phyloP scores from a whole-genome alignment of 108 stramenopile genomes.

The Cyclotella atomus region DNA sequence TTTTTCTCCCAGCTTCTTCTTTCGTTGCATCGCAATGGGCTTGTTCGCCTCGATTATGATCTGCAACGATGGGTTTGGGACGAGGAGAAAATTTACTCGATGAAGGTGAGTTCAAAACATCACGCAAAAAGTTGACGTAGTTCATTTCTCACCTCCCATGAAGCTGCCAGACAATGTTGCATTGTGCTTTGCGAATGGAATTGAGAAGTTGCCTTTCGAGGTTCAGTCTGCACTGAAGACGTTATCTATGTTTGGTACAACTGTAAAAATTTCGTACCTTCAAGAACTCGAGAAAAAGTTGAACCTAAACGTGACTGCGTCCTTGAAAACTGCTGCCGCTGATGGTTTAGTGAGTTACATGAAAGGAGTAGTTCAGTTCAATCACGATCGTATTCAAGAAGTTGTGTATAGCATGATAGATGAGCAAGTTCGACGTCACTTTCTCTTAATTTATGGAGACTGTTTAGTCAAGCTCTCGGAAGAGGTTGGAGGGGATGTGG shows the following conservation, averaged over 20 bases:
- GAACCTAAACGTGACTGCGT: background rate
- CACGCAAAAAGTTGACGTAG: too few relatives aligned
- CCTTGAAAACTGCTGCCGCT: conserved; percentile 11
- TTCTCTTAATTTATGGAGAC: conserved; percentile 8
- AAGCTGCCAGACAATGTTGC: conserved; percentile 27
- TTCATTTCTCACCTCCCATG: too few relatives aligned
- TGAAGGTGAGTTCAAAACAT: too few relatives aligned
- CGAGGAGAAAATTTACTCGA: conserved; percentile 4
- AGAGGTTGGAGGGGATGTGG: background rate
- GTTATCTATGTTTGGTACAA: conserved; percentile 31
- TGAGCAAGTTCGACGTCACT: background rate
- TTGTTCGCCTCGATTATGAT: conserved; percentile 8
- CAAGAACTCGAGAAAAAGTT: conserved; percentile 7
- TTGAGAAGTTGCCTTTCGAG: conserved; percentile 3
- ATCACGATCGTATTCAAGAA: conserved; percentile 29
- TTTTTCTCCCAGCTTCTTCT: conserved; percentile 21
- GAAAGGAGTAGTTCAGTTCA: conserved; percentile 9
- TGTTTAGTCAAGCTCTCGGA: conserved; percentile 1
- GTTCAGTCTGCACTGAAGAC: conserved; percentile 13
- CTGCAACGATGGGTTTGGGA: conserved; percentile 39
- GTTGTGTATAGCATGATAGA: conserved; percentile 25
- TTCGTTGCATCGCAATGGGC: background rate
- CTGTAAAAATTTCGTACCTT: background rate
- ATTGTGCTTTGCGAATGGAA: conserved; percentile 5
- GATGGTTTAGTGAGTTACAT: conserved; percentile 18